Percentiles rank a stretch among this genome's conserved stretches.
These are phyloP conservation scores for Penicillium silybi DNA, from an alignment of 495 filamentous ascomycete genomes.

Conservation along the genomic window DNA sequence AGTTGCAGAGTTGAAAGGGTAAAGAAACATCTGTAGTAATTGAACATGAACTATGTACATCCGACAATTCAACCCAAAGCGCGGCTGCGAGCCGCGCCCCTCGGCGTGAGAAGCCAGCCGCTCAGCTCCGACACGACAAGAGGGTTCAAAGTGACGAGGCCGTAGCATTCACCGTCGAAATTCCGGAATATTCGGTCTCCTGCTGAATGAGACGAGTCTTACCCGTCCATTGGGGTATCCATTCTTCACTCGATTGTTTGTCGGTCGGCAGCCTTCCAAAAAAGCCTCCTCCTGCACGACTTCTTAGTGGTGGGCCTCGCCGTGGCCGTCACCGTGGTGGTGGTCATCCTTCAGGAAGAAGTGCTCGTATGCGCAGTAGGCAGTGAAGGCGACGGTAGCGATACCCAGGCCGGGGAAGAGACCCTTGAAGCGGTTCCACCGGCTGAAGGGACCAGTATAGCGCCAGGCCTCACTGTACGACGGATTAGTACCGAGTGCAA, in stretches of 20 bases:
- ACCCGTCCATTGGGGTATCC: constrained; percentile 28
- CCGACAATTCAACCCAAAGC: constrained; percentile 39
- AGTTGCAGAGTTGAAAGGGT: constrained; percentile 4
- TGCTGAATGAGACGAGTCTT: constrained; percentile 11
- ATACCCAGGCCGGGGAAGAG: constrained; percentile 88
- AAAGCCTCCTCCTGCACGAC: constrained; percentile 2
- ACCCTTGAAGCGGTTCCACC: constrained; percentile 81
- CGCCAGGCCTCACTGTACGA: constrained; percentile 82
- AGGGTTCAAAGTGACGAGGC: constrained; percentile 1
- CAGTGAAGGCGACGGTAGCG: constrained; percentile 83
- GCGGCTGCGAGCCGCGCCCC: constrained; percentile 19
- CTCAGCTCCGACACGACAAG: constrained; percentile 8
- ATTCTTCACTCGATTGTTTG: constrained; percentile 17
- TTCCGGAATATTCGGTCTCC: constrained; percentile 9
- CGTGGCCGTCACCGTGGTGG: constrained; percentile 48
- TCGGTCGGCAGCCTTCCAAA: constrained; percentile 10
- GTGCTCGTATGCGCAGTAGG: constrained; percentile 84
- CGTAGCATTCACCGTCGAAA: constrained; percentile 10
- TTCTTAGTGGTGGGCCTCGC: constrained; percentile 42
- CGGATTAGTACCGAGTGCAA: constrained; percentile 11
- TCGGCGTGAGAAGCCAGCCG: constrained; percentile 6
- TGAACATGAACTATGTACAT: constrained; percentile 43
- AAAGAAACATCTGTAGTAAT: constrained; percentile 32
- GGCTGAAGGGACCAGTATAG: constrained; percentile 83
- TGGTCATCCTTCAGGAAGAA: constrained; percentile 79